Evolutionary conservation across 2,329 filamentous ascomycete genomes (phyloP).

Genomic region (Ceratocystis eucalypticola): DNA sequence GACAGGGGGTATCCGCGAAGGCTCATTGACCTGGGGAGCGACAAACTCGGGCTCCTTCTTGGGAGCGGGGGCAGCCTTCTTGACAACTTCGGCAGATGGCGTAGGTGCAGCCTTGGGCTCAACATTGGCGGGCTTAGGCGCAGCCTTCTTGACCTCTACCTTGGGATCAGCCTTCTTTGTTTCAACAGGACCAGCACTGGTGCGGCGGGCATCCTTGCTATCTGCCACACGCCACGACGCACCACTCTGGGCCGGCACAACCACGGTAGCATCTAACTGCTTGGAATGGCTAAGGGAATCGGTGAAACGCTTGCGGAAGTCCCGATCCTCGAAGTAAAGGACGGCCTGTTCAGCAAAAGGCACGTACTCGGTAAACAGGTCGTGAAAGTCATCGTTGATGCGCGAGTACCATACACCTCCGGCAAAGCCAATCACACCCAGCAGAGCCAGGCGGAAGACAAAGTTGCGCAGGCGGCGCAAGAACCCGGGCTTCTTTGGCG

Average conservation of each 20-base stretch:
- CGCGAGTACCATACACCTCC: conserved; percentile 88
- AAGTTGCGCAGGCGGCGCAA: conserved; percentile 63
- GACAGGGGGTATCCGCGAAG: conserved; percentile 48
- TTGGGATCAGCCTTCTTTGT: conserved; percentile 24
- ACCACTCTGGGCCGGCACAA: conserved; percentile 73
- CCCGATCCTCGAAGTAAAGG: conserved; percentile 86
- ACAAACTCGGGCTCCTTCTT: conserved; percentile 31
- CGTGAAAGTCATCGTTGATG: conserved; percentile 93
- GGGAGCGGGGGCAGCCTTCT: conserved; percentile 22
- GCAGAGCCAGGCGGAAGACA: conserved; percentile 60
- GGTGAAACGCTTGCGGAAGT: conserved; percentile 76
- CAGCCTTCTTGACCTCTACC: conserved; percentile 23
- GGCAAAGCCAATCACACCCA: conserved; percentile 66
- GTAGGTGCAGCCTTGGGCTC: conserved; percentile 23
- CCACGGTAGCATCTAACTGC: conserved; percentile 57
- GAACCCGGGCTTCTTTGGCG: conserved; percentile 48
- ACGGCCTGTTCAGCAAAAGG: conserved; percentile 91
- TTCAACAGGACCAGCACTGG: conserved; percentile 38
- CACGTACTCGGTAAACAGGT: conserved; percentile 96
- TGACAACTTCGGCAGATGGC: conserved; percentile 25
- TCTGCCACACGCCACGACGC: conserved; percentile 67
- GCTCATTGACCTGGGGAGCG: conserved; percentile 51
- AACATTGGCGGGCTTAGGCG: conserved; percentile 24
- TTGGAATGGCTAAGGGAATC: conserved; percentile 35
- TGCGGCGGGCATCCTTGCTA: conserved; percentile 45